phyloP scores from a whole-genome alignment of 495 filamentous ascomycete species.

The Bacidia gigantensis region DNA sequence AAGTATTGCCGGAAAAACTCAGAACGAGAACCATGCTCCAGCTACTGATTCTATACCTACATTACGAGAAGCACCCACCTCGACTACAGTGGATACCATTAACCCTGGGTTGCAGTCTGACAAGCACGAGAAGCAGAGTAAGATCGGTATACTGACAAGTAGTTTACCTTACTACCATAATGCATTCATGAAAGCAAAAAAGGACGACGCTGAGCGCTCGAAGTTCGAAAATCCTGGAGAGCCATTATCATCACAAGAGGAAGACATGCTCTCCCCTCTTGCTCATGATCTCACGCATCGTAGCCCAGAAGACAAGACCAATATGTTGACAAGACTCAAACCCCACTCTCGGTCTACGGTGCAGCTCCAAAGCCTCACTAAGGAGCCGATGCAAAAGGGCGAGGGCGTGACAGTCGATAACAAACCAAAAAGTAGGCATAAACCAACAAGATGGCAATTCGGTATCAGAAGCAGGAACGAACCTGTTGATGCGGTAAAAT shows the following conservation, averaged over 20 bases:
- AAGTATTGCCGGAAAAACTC: slow-evolving; percentile 4
- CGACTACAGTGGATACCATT: not conserved
- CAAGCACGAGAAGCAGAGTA: slow-evolving; percentile 32
- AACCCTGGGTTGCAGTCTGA: slow-evolving; percentile 2
- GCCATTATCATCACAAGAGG: slow-evolving; percentile 1
- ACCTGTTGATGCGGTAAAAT: slow-evolving; percentile 82
- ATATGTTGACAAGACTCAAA: slow-evolving; percentile 59
- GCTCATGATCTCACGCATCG: slow-evolving; percentile 23
- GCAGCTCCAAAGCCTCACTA: slow-evolving; percentile 32
- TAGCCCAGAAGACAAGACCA: slow-evolving; percentile 61
- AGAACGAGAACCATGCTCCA: not conserved
- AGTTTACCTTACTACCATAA: slow-evolving; percentile 80
- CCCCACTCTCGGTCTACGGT: slow-evolving; percentile 54
- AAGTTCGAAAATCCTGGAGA: slow-evolving; percentile 15
- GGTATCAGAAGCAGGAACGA: slow-evolving; percentile 89
- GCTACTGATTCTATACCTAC: not conserved
- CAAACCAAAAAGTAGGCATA: slow-evolving; percentile 38
- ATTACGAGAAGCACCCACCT: not conserved
- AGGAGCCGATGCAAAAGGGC: not conserved
- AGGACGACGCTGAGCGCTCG: slow-evolving; percentile 26
- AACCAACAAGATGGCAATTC: slow-evolving; percentile 84
- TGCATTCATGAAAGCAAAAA: slow-evolving; percentile 69
- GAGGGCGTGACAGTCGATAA: not conserved
- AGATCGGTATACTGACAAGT: slow-evolving; percentile 78
- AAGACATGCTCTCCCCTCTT: slow-evolving; percentile 4